Base-by-base conservation (phyloP, 2,329 filamentous ascomycete species). In the Colletotrichum euphorbiae region DNA sequence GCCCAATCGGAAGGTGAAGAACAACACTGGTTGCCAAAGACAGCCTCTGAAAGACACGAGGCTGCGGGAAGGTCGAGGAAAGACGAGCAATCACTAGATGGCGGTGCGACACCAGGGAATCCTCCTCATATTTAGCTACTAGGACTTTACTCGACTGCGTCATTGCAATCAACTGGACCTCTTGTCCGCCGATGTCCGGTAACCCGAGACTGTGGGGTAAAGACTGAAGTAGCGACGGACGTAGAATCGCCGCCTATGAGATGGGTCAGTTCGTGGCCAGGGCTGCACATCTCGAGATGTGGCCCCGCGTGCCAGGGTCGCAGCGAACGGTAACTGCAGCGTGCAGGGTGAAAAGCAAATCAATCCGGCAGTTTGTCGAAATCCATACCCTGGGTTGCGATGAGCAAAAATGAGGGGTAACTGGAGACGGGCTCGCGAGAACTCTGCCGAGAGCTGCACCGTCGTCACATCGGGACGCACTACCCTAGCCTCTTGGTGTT, bases 371-470 rank as follows among this genome's bases (percentile, higher is more conserved):
- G 36, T n/a, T 43, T 58, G 52, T 52, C 52, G 46, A 19, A 54
- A 59, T 65, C 33, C 6, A 4, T 54, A 45, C 52, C 31, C 38
- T 21, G 45, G 59, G 19, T 31, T 28, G 17, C 8, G 31, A 54
- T 17, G 51, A 36, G 42, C 4, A 13, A 11, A 48, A 58, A 46
- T 62, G 65, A 58, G 60, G 65, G 65, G 61, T 65, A 65, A 12
- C 48, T 68, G 60, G 45, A 40, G 64, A 51, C 40, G 17, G 19
- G 33, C 17, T 54, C 33, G 36, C 46, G 28, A 45, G 36, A n/a
- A 24, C 17, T 21, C 17, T 46, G 9, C 46, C 33, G 12, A 19
- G 45, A 52, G 36, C 50, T 62, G 46, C 46, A 52, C 46, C 12
- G 24, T 36, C 62, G 62, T 55, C 38, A 38, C 58, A 62, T 51